Conservation (phyloP, 352 stramenopile species). For the Phytophthora ramorum region DNA sequence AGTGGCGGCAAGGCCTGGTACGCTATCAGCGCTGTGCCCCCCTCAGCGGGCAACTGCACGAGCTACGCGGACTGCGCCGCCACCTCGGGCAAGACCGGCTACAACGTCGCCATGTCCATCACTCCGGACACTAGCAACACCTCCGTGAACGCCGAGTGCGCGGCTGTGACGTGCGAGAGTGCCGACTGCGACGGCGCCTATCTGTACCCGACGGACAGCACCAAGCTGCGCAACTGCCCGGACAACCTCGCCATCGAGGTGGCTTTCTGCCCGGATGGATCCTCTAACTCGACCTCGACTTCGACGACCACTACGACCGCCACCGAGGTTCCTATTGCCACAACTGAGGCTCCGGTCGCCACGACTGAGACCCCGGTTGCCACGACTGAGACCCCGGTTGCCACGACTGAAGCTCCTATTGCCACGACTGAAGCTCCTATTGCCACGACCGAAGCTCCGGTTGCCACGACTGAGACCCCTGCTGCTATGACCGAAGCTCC, state of each 20-base stretch:
- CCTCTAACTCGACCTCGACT: slow-evolving; percentile 20
- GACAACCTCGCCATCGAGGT: slow-evolving; percentile 44
- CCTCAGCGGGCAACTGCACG: slow-evolving; percentile 56
- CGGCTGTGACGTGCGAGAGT: slow-evolving; percentile 39
- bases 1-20: slow-evolving; percentile 59
- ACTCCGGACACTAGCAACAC: slow-evolving; percentile 35
- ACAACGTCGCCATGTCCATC: slow-evolving; percentile 72
- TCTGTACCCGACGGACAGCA: slow-evolving; percentile 55
- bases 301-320: slow-evolving; percentile 14
- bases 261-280: slow-evolving; percentile 49
- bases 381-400: slow-evolving; percentile 10
- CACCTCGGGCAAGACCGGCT: slow-evolving; percentile 60
- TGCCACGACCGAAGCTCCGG: too few relatives aligned
- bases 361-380: slow-evolving; percentile 23
- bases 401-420: slow-evolving; percentile 17
- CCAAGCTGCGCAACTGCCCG: slow-evolving; percentile 63
- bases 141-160: slow-evolving; percentile 42
- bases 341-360: background rate
- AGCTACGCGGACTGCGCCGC: slow-evolving; percentile 58
- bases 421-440: slow-evolving; percentile 13
- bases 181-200: slow-evolving; percentile 56
- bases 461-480: too few relatives aligned
- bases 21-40: slow-evolving; percentile 62
- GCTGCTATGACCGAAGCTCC: slow-evolving; percentile 16
- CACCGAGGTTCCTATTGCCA: background rate